These are phyloP conservation scores for Ceratocystis colombiana DNA, from an alignment of 2,329 filamentous ascomycete genomes.

Conservation along the genomic window DNA sequence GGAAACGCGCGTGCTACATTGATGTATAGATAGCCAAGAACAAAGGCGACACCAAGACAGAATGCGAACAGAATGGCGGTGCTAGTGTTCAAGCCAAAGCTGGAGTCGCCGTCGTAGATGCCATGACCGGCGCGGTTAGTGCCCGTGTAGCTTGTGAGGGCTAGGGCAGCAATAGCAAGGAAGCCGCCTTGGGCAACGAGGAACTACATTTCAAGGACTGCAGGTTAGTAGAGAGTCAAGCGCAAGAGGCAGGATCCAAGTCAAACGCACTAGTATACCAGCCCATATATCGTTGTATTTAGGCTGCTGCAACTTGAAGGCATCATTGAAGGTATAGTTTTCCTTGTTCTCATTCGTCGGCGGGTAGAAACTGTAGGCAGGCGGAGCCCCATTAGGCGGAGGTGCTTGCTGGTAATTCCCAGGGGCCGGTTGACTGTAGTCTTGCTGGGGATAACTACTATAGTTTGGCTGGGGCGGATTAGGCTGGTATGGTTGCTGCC, in stretches of 20 bases:
- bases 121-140: conserved; percentile 65
- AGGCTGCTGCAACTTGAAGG: conserved; percentile 71
- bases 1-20: conserved; percentile 65
- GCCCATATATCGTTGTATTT: conserved; percentile 91
- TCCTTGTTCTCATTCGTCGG: conserved; percentile 35
- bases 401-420: conserved; percentile 30
- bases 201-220: conserved; percentile 40
- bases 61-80: conserved; percentile 79
- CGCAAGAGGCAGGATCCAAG: no score
- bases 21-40: conserved; percentile 69
- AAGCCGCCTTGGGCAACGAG: conserved; percentile 63
- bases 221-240: neutral
- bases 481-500: conserved; percentile 31
- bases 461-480: conserved; percentile 27
- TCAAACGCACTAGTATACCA: conserved; percentile 54
- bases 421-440: conserved; percentile 19
- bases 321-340: conserved; percentile 60
- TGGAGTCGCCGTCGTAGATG: conserved; percentile 60
- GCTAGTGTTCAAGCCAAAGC: conserved; percentile 64
- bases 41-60: conserved; percentile 64
- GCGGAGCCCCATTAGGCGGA: conserved; percentile 30
- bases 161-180: conserved; percentile 62
- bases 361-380: conserved; percentile 34
- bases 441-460: conserved; percentile 27
- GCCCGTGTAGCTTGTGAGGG: conserved; percentile 67